Conservation (phyloP, 371 early-diverging fungal species). For the Rhizopus arrhizus region DNA sequence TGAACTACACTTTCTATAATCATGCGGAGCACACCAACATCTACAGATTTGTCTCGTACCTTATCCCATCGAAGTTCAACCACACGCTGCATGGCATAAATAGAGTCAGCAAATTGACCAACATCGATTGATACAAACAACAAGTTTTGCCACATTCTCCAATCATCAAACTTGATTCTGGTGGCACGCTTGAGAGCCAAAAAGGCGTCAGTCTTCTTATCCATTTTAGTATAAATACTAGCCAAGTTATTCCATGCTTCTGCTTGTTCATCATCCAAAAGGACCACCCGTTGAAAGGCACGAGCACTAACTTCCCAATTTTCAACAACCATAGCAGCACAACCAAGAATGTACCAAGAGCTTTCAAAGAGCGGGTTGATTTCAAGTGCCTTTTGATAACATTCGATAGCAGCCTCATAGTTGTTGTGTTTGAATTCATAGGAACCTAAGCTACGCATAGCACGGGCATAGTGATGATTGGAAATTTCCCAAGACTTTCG, state of each 20-base stretch:
- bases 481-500: conserved; percentile 89
- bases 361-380: conserved; percentile 94
- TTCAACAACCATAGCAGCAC: conserved; percentile 84
- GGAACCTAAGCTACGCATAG: conserved; percentile 90
- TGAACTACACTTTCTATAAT: conserved; percentile 72
- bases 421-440: conserved; percentile 71
- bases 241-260: conserved; percentile 98
- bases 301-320: conserved; percentile 76
- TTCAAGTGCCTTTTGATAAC: conserved; percentile 74
- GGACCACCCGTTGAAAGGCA: conserved; percentile 79
- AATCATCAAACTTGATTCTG: conserved; percentile 76
- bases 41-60: conserved; percentile 70
- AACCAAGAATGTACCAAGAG: conserved; percentile 95
- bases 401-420: conserved; percentile 55
- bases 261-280: conserved; percentile 80
- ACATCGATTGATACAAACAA: conserved; percentile 78
- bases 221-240: conserved; percentile 72
- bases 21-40: conserved; percentile 72
- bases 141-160: conserved; percentile 94
- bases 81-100: conserved; percentile 83
- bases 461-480: conserved; percentile 78
- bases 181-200: conserved; percentile 83
- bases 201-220: conserved; percentile 77
- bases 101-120: conserved; percentile 81
- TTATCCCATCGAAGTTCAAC: conserved; percentile 76